Evolutionary conservation across 2,329 filamentous ascomycete genomes (phyloP), one percentile per base, ranked within the genome.

Genomic region (Aspergillus sp.): DNA sequence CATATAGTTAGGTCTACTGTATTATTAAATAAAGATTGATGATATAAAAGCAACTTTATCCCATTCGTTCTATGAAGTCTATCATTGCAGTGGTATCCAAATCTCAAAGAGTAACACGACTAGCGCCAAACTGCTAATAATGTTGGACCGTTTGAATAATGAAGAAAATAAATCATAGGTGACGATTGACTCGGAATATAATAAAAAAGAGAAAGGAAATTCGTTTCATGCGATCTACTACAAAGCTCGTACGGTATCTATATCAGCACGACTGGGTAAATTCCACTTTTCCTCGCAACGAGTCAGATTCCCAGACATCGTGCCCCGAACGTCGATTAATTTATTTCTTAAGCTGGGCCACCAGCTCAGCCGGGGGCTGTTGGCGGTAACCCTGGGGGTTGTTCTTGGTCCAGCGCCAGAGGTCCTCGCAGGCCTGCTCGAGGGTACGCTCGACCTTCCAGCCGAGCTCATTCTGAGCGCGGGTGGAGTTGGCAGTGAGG

Each of bases 361-460:
- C 63, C 58, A 97, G 78, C 69, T 86, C 82, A 53, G 86, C 78
- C 0, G 93, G 91, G n/a, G 91, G 89, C 53, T 90, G 78, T 72
- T 97, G 90, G 54, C 87, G 80, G 74, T 97, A 97, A 19, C 93
- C 93, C 71, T 90, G 83, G 26, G 93, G 93, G 73, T 97, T 97
- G 73, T 96, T 97, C 72, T 86, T 78, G 11, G 94, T 95, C 93
- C 93, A 98, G 62, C 83, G 84, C 93, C 93, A 98, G 53, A 98
- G 77, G 69, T 98, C 90, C 56, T 84, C 82, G 67, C 93, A 98
- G 27, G 91, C 90, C 67, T 95, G 83, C 72, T 97, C 91, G 65
- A 98, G 82, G 13, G 87, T 90, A 46, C 86, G 77, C 73, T 94
- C 81, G 1, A 93, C 90, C 76, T 90, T 90, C 93, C 93, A 98